Evolutionary conservation across 805 yeast species (phyloP).

Genomic region (Metschnikowia peoriensis): DNA sequence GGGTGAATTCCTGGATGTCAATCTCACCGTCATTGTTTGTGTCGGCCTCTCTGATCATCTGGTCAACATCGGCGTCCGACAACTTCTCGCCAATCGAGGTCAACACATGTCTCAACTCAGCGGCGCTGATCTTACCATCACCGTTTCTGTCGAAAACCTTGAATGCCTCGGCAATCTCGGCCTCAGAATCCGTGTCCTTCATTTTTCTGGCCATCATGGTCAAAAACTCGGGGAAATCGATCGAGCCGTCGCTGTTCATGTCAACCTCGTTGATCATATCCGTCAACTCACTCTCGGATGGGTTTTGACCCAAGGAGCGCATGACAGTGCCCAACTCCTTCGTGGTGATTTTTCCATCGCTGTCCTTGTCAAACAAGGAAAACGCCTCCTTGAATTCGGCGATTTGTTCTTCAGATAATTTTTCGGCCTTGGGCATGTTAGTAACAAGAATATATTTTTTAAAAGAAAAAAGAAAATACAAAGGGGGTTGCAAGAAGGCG

Average conservation of each 20-base stretch:
- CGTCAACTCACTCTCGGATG: conserved; percentile 91
- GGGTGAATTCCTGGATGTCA: conserved; percentile 94
- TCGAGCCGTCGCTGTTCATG: conserved; percentile 84
- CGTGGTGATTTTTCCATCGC: conserved; percentile 95
- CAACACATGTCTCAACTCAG: conserved; percentile 94
- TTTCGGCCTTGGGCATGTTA: conserved; percentile 59
- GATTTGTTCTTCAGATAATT: conserved; percentile 93
- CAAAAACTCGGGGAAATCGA: conserved; percentile 48
- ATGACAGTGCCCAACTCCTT: conserved; percentile 95
- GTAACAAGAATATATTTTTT: not conserved
- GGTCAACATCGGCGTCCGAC: conserved; percentile 95
- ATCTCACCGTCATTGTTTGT: conserved; percentile 96
- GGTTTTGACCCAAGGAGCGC: conserved; percentile 98
- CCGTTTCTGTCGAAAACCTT: conserved; percentile 96
- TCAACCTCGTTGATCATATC: conserved; percentile 98
- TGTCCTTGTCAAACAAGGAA: conserved; percentile 93
- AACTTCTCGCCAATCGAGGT: conserved; percentile 97
- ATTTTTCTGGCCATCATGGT: conserved; percentile 57
- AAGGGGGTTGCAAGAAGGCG: not conserved
- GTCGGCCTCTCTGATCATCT: conserved; percentile 95
- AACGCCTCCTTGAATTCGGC: conserved; percentile 98
- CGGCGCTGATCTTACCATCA: conserved; percentile 94
- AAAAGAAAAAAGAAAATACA: not conserved
- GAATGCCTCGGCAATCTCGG: conserved; percentile 95
- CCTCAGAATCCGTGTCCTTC: conserved; percentile 96